Percentiles rank a stretch among this genome's conserved stretches.
These are phyloP conservation scores for Medicago lupulina DNA, from an alignment of 306 rosid species.

Conservation along the genomic window DNA sequence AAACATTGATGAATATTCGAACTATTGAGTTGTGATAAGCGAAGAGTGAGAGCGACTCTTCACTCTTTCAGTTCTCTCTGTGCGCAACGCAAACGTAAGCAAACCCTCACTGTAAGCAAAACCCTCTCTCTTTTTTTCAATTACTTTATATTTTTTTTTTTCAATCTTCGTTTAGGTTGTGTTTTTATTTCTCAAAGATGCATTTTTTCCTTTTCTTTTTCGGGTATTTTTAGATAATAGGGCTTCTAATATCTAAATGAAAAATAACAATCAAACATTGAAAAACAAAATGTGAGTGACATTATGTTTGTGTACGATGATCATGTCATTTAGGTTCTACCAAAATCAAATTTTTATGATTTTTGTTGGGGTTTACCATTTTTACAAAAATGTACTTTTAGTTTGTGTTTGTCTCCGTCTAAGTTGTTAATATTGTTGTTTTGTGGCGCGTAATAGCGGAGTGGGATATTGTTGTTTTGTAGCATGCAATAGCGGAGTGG, in stretches of 20 bases:
- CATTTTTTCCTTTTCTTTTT: background rate
- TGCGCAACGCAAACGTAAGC: too few relatives aligned
- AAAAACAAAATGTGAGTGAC: background rate
- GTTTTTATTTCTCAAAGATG: background rate
- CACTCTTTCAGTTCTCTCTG: too few relatives aligned
- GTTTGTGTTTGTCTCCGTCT: background rate
- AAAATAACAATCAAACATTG: conserved; percentile 9
- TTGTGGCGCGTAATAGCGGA: background rate
- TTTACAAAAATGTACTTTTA: background rate
- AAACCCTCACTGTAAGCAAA: background rate
- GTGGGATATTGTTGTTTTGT: background rate
- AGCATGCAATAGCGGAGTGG: background rate
- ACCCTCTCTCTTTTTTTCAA: background rate
- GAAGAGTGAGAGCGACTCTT: too few relatives aligned
- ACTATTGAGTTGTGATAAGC: too few relatives aligned
- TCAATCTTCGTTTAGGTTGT: background rate
- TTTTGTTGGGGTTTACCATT: background rate
- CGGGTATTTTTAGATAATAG: background rate
- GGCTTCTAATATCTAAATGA: background rate
- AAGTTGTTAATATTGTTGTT: background rate
- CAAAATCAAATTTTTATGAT: background rate
- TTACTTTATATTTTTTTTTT: background rate
- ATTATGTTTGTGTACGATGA: background rate
- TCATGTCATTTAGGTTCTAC: conserved; percentile 3
- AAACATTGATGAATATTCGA: too few relatives aligned